Base-by-base conservation (phyloP, 2,329 filamentous ascomycete genomes). In the Lachnellula arida region DNA sequence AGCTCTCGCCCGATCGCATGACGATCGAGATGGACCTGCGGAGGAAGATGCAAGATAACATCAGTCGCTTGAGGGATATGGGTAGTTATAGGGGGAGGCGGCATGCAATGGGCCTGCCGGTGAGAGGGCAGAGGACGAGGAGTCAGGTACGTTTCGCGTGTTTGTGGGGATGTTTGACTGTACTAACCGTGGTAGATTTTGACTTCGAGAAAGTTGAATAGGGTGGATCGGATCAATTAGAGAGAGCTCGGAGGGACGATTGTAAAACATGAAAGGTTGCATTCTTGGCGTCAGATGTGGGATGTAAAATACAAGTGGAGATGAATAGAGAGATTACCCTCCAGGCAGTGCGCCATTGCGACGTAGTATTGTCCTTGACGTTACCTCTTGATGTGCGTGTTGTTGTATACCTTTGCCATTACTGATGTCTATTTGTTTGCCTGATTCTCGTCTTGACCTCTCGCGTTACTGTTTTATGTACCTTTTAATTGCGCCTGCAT, bases 31-130 rank as follows among this genome's bases (percentile, higher is more conserved):
- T 88, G 72, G 92, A 97, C 67, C 79, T 95, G 61, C 79, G 85
- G 67, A 82, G 88, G 69, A 76, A 89, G 57, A 75, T 97, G 39
- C 81, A 87, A 67, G 90, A 96, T 49, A 94, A 97, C 68, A 96
- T 99, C 65, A 80, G 80, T 70, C 79, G 93, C 57, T 68, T 99
- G 72, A 89, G 88, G 71, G 92, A 97, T 67, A 97, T 96, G 77
- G 92, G 92, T 49, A 86, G 87, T 4, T 96, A 96, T 70, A 80
- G 94, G 52, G 94, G 94, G 62, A 86, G 89, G 72, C 79, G 94
- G 63, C 94, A 99, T 77, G 93, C 93, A 55, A 92, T 97, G 87
- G 84, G 87, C 58, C 75, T 97, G 75, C 94, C 94, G 4, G 93
- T 94, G 53, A 82, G 94, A 64, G 94, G 94, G 65, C 94, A 99